A percentile compares a stretch with the other conserved stretches of the same genome.
phyloP scores from a whole-genome alignment of 768 basidiomycete species.

The Russula brevipes region DNA sequence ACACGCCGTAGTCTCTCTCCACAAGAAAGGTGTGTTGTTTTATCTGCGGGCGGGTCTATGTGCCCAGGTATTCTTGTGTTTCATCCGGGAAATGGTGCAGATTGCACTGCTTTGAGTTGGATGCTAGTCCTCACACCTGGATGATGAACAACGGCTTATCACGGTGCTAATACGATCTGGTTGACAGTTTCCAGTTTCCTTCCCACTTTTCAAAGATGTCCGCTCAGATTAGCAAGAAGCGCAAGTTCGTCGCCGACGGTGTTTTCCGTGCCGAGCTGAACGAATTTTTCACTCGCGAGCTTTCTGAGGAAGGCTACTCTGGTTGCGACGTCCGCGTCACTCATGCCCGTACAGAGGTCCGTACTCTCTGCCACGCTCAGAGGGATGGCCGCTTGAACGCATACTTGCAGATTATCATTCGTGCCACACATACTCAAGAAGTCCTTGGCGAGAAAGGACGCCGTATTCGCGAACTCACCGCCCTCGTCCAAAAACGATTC shows the following conservation, averaged over 20 bases:
- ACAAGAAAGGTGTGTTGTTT: conserved; percentile 16
- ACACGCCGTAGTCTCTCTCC: neutral
- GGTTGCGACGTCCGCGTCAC: conserved; percentile 99
- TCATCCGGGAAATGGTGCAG: neutral
- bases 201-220: conserved; percentile 52
- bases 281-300: conserved; percentile 97
- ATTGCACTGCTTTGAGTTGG: conserved; percentile 15
- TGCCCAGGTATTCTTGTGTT: neutral
- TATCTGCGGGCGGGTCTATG: neutral
- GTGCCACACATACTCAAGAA: conserved; percentile 98
- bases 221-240: conserved; percentile 91
- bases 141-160: conserved; percentile 11
- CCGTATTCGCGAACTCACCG: conserved; percentile 96
- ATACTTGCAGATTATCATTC: conserved; percentile 84
- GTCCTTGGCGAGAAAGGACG: conserved; percentile 99
- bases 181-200: conserved; percentile 5
- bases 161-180: conserved; percentile 9
- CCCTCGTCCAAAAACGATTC: conserved; percentile 98
- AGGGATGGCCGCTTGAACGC: conserved; percentile 10
- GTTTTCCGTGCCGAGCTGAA: conserved; percentile 99
- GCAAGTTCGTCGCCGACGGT: conserved; percentile 98
- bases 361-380: neutral
- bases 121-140: conserved; percentile 10
- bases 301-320: conserved; percentile 99
- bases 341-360: conserved; percentile 94